A percentile compares a stretch with the other conserved stretches of the same genome.
phyloP scores from a whole-genome alignment of 345 rosid genomes.

The Gossypium stocksii region DNA sequence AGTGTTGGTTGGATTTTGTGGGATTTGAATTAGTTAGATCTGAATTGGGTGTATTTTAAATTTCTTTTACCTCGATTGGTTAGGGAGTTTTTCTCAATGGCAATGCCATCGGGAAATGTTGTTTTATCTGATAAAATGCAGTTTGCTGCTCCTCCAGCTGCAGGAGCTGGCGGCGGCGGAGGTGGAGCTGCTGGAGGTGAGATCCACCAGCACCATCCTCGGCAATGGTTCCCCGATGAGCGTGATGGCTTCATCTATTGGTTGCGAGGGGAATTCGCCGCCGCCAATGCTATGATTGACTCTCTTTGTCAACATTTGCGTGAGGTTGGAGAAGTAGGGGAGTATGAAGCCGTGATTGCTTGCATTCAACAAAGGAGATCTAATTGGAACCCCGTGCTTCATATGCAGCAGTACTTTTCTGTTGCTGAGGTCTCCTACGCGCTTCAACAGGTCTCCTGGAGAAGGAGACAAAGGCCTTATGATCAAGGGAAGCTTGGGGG shows the following conservation, averaged over 20 bases:
- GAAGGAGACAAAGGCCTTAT: constrained; percentile 45
- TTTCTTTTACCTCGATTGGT: constrained; percentile 6
- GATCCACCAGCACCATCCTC: constrained; percentile 38
- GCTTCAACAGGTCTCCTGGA: constrained; percentile 65
- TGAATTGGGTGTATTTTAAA: constrained; percentile 5
- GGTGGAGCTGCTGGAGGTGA: constrained; percentile 23
- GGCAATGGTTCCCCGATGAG: constrained; percentile 64
- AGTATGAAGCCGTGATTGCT: constrained; percentile 54
- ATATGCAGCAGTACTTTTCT: constrained; percentile 79
- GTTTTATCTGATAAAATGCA: constrained; percentile 57
- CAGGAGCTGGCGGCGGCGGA: constrained; percentile 21
- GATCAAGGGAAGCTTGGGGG: constrained; percentile 58
- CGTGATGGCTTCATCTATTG: constrained; percentile 79
- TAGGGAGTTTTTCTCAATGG: constrained; percentile 39
- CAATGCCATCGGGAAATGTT: constrained; percentile 80
- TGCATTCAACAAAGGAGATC: constrained; percentile 70
- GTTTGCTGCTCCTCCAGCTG: constrained; percentile 30
- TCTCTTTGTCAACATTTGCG: constrained; percentile 63
- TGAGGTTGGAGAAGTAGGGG: constrained; percentile 61
- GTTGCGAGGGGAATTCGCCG: constrained; percentile 88
- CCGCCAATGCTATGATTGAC: constrained; percentile 89
- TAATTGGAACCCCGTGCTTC: constrained; percentile 69
- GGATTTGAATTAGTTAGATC: constrained; percentile 13
- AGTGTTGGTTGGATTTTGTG: constrained; percentile 10
- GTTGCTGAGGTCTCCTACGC: constrained; percentile 49